These are phyloP conservation scores for Penicilliopsis zonata DNA, from an alignment of 495 filamentous ascomycete species.

Conservation along the genomic window DNA sequence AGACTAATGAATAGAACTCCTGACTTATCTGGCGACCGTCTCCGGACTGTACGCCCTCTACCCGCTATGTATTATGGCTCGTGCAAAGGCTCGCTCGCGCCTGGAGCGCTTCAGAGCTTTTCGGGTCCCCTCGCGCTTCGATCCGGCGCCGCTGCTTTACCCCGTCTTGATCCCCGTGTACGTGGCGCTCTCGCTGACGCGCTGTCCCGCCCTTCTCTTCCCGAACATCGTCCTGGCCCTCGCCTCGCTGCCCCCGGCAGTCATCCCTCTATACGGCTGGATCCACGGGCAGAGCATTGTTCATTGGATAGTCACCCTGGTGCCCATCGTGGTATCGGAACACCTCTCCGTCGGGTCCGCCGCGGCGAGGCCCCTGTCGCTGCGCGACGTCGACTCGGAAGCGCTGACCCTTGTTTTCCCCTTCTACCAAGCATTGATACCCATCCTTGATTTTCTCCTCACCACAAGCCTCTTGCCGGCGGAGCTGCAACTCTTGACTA, in stretches of 20 bases:
- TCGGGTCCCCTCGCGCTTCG: conserved; percentile 61
- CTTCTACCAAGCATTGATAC: conserved; percentile 71
- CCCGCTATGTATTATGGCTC: conserved; percentile 22
- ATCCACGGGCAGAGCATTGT: conserved; percentile 43
- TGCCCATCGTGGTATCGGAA: conserved; percentile 45
- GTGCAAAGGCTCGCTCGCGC: conserved; percentile 1
- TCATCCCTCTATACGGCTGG: conserved; percentile 51
- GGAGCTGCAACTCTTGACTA: conserved; percentile 78
- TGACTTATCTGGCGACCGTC: conserved; percentile 26
- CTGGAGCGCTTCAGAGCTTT: conserved; percentile 21
- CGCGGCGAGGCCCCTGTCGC: conserved; percentile 19
- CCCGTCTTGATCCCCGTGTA: conserved; percentile 65
- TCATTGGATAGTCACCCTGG: conserved; percentile 63
- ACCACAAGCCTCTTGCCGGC: conserved; percentile 77
- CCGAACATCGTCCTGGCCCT: conserved; percentile 75
- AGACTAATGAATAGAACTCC: conserved; percentile 29
- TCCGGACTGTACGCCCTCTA: conserved; percentile 33
- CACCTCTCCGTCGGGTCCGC: conserved; percentile 21
- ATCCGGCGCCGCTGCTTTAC: conserved; percentile 86
- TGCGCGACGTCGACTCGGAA: conserved; percentile 43
- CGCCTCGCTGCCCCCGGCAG: conserved; percentile 57
- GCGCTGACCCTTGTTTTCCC: conserved; percentile 62
- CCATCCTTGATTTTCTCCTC: conserved; percentile 63
- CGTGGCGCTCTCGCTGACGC: conserved; percentile 64
- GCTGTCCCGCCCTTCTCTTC: conserved; percentile 43